Evolutionary conservation across 2,329 filamentous ascomycete species (phyloP), one percentile per base, ranked within the genome.

Genomic region (Phialophora chinensis): DNA sequence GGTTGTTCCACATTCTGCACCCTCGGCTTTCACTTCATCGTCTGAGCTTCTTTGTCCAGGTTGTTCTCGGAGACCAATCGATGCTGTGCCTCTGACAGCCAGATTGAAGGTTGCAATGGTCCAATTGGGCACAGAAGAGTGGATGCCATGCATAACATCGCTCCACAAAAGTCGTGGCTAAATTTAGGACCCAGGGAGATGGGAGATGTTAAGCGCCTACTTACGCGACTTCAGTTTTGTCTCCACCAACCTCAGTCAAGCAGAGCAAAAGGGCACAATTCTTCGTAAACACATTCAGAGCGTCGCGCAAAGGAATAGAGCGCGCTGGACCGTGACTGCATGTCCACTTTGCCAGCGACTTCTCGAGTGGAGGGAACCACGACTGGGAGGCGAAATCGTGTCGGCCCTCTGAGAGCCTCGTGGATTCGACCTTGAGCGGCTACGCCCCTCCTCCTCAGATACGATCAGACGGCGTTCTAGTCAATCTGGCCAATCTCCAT

Each of bases 241-340:
- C 23, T 65, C 31, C 44, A 53, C 56, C 62, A 47, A 60, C 62
- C 55, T 65, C 62, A 55, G 20, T 60, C 62, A 38, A 64, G 44
- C 14, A 49, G 10, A 27, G 25, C 49, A 53, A 31, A 54, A 54
- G 20, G 8, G 27, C 59, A 23, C 47, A 27, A 14, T 23, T 53
- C 49, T 52, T 38, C 12, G 49, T 31, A 27, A 10, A 52, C 12
- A 8, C 4, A n/a, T 12, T 61, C n/a, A 29, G 50, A 35, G 33
- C 20, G 54, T 27, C 11, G 52, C 7, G 2, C 8, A 55, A 20
- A 55, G 25, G 25, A 31, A 33, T 5, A n/a, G 20, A 52, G 25
- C 10, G 49, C 3, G 2, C 23, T 29, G 20, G 4, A 17, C 20
- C 3, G 49, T 52, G 23, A 8, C 27, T 31, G 44, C 31, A 25